Evolutionary conservation across 257 asterid species (phyloP).

Genomic region (Thymus mandschuricus): DNA sequence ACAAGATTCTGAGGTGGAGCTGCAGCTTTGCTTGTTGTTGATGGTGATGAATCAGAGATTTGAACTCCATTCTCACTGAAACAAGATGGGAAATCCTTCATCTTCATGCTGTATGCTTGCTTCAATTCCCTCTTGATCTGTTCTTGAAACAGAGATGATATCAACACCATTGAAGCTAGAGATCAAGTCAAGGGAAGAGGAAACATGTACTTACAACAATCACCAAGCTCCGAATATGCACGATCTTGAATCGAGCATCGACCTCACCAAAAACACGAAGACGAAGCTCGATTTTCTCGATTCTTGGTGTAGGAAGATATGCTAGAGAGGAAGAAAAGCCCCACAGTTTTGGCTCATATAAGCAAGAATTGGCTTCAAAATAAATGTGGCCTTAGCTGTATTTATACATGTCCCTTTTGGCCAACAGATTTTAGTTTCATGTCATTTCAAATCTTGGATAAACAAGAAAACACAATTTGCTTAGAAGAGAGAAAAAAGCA

Average conservation of each 20-base stretch:
- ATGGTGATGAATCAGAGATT: slow-evolving; percentile 50
- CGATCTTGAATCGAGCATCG: neutral
- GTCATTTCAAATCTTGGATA: neutral
- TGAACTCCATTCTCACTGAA: slow-evolving; percentile 79
- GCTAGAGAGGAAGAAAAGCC: slow-evolving; percentile 21
- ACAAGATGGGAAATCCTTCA: slow-evolving; percentile 86
- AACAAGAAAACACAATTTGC: neutral
- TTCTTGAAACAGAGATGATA: neutral
- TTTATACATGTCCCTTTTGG: slow-evolving; percentile 2
- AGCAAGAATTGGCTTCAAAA: slow-evolving; percentile 26
- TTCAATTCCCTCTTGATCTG: slow-evolving; percentile 4
- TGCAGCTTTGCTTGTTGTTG: slow-evolving; percentile 25
- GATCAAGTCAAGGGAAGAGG: neutral
- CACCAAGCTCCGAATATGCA: neutral
- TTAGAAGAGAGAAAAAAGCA: neutral
- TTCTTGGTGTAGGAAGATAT: neutral
- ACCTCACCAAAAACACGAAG: neutral
- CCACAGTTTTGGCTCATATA: slow-evolving; percentile 38
- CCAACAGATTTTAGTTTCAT: neutral
- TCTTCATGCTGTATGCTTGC: slow-evolving; percentile 27
- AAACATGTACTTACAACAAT: slow-evolving; percentile 26
- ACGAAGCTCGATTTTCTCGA: neutral
- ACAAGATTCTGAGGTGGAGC: slow-evolving; percentile 57
- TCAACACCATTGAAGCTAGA: neutral
- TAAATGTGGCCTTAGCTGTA: slow-evolving; percentile 37